Base-by-base conservation (phyloP, 1,284 basidiomycete genomes). In the Pholiota adiposa region DNA sequence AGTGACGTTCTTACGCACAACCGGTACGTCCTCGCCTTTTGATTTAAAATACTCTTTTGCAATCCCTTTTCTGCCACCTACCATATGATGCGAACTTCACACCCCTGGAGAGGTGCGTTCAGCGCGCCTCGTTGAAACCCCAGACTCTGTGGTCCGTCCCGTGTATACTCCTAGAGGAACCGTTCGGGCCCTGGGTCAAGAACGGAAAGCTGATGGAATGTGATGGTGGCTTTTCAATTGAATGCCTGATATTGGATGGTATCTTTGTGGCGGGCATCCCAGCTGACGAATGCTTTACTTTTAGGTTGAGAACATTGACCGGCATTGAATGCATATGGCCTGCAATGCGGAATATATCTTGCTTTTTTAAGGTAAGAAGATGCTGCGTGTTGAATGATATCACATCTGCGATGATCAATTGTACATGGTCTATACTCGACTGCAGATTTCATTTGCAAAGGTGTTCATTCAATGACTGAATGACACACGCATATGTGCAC, bases 191-290 rank as follows among this genome's bases (percentile, higher is more conserved):
- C 57, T 55, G 59, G 36, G 65, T 66, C 65, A 63, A 66, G 65
- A 66, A 66, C 65, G 65, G 65, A 66, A 66, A 66, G 60, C 65
- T 66, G 65, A 66, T 58, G 58, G 56, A n/a, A 27, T 51, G 19
- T 33, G 33, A 36, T 31, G 9, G 11, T 33, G 19, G 12, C 8
- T 46, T 51, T 16, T n/a, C n/a, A n/a, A n/a, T n/a, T n/a, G n/a
- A n/a, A n/a, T n/a, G n/a, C n/a, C n/a, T n/a, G n/a, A n/a, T n/a
- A n/a, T n/a, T n/a, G n/a, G 21, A 41, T 51, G 2, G 1, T 41
- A 33, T 38, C 34, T n/a, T 33, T 8, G 9, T 51, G n/a, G 11
- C 11, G 31, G 18, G 12, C 19, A 29, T 19, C 36, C 23, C 7
- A 18, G 19, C 51, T 53, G 38, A 53, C 31, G 25, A n/a, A 41